Conservation (phyloP, 2,329 filamentous ascomycete species). For the Cladophialophora exuberans region DNA sequence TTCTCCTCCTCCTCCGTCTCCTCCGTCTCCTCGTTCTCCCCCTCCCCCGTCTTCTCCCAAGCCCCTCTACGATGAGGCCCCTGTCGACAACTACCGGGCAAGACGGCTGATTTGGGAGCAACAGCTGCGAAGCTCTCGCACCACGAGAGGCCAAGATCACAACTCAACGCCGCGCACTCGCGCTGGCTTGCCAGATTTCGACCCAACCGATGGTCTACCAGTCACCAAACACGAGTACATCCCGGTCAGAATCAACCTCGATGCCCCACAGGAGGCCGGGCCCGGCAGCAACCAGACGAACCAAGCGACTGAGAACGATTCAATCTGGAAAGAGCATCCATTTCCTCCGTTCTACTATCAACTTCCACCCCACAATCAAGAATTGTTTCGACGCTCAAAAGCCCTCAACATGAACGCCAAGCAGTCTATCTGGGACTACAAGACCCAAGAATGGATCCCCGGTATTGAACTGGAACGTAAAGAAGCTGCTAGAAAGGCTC, state of each 20-base stretch:
- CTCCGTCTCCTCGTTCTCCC: background rate
- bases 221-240: slow-evolving; percentile 88
- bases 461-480: slow-evolving; percentile 26
- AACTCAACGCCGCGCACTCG: slow-evolving; percentile 44
- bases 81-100: background rate
- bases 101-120: no score
- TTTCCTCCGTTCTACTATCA: slow-evolving; percentile 87
- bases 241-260: slow-evolving; percentile 69
- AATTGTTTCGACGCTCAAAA: slow-evolving; percentile 29
- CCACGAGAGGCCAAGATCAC: slow-evolving; percentile 61
- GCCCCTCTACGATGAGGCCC: background rate
- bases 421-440: slow-evolving; percentile 28
- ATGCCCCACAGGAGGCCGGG: slow-evolving; percentile 52
- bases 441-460: slow-evolving; percentile 33
- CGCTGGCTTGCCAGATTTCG: slow-evolving; percentile 62
- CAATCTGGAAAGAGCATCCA: slow-evolving; percentile 76
- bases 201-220: slow-evolving; percentile 74
- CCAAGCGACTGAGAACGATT: slow-evolving; percentile 49
- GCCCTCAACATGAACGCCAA: slow-evolving; percentile 27
- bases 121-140: slow-evolving; percentile 29
- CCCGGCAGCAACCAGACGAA: no score
- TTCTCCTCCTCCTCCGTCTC: background rate
- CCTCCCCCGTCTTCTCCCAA: background rate
- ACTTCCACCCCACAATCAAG: slow-evolving; percentile 58
- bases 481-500: slow-evolving; percentile 28